A percentile compares a stretch with the other conserved stretches of the same genome.
Evolutionary conservation across 495 filamentous ascomycete genomes (phyloP).

Genomic region (Hypoxylon subgilvum): DNA sequence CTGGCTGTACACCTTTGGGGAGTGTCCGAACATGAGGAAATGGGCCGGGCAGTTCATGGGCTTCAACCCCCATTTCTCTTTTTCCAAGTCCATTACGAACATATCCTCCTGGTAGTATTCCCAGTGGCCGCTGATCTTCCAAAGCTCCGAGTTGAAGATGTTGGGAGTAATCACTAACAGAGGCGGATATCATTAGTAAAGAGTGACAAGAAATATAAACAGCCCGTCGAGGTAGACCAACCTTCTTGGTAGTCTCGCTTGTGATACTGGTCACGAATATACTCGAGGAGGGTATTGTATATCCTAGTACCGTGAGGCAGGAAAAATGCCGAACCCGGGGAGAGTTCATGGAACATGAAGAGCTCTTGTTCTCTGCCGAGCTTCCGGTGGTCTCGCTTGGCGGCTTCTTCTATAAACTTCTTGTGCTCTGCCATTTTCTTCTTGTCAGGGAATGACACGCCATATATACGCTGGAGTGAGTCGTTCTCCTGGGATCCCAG

Average conservation of each 20-base stretch:
- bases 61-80: slow-evolving; percentile 85
- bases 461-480: slow-evolving; percentile 92
- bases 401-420: slow-evolving; percentile 92
- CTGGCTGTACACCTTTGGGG: slow-evolving; percentile 84
- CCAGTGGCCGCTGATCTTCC: slow-evolving; percentile 96
- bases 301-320: slow-evolving; percentile 91
- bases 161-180: slow-evolving; percentile 81
- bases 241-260: slow-evolving; percentile 87
- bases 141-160: slow-evolving; percentile 89
- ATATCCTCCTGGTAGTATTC: slow-evolving; percentile 95
- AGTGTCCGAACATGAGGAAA: slow-evolving; percentile 75
- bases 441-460: slow-evolving; percentile 96
- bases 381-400: slow-evolving; percentile 89
- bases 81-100: slow-evolving; percentile 91
- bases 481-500: slow-evolving; percentile 91
- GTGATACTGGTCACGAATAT: slow-evolving; percentile 87
- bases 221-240: slow-evolving; percentile 6
- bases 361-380: slow-evolving; percentile 94
- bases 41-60: slow-evolving; percentile 99
- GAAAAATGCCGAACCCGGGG: slow-evolving; percentile 91
- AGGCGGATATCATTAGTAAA: slow-evolving; percentile 1
- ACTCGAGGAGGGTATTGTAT: slow-evolving; percentile 82
- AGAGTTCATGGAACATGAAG: slow-evolving; percentile 92
- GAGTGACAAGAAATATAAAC: neutral
- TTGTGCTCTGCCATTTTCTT: slow-evolving; percentile 87